Evolutionary conservation across 2,329 filamentous ascomycete genomes (phyloP).

Genomic region (Camillea tinctor): DNA sequence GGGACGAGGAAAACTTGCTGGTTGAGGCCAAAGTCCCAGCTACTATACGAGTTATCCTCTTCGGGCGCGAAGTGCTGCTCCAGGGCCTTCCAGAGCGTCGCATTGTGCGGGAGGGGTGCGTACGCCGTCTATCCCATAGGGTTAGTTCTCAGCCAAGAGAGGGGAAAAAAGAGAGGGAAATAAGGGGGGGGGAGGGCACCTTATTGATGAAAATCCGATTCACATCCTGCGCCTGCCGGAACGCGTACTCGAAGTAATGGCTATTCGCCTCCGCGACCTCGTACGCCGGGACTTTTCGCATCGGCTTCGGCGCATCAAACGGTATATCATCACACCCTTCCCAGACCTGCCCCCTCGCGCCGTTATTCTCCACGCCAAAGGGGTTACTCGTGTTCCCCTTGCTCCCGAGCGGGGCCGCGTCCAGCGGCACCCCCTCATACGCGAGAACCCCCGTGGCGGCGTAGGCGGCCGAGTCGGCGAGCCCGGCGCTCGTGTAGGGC

Average conservation of each 20-base stretch:
- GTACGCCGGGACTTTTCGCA: constrained; percentile 29
- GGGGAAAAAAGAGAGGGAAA: background rate
- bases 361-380: constrained; percentile 32
- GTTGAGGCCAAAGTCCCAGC: constrained; percentile 36
- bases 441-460: constrained; percentile 31
- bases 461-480: constrained; percentile 27
- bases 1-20: constrained; percentile 38
- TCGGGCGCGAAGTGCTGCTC: constrained; percentile 29
- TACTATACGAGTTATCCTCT: constrained; percentile 32
- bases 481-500: constrained; percentile 30
- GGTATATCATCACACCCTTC: constrained; percentile 37
- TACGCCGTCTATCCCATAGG: constrained; percentile 37
- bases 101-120: constrained; percentile 30
- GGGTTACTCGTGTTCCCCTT: constrained; percentile 31
- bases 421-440: constrained; percentile 25
- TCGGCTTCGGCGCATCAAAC: constrained; percentile 34
- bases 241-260: constrained; percentile 36
- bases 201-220: constrained; percentile 39
- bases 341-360: constrained; percentile 29
- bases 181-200: constrained; percentile 15
- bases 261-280: constrained; percentile 30
- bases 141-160: too few species aligned
- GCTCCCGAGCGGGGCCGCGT: constrained; percentile 19
- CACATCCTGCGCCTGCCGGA: constrained; percentile 35
- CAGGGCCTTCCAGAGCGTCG: constrained; percentile 35